Conservation (phyloP, 1,284 basidiomycete species). For the Exsudoporus floridanus region DNA sequence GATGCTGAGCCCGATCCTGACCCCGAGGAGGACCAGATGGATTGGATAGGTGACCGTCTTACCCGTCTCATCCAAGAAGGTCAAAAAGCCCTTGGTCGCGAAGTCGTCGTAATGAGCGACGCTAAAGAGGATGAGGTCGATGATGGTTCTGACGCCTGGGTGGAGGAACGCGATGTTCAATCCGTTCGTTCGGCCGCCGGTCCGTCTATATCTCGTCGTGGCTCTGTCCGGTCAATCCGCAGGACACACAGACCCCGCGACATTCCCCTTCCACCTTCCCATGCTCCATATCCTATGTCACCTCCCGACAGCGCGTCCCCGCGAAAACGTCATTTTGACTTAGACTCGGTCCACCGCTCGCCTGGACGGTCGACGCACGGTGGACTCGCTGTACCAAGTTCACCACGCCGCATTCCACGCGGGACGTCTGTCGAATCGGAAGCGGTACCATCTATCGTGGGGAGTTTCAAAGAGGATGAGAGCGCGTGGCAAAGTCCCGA, state of each 20-base stretch:
- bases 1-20: constrained; percentile 27
- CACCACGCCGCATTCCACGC: constrained; percentile 17
- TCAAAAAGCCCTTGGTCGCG: constrained; percentile 63
- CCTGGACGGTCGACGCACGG: constrained; percentile 17
- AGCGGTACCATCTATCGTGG: constrained; percentile 15
- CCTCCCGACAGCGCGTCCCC: constrained; percentile 35
- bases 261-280: constrained; percentile 31
- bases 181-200: constrained; percentile 7
- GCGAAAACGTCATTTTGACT: constrained; percentile 33
- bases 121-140: constrained; percentile 69
- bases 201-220: constrained; percentile 25
- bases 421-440: constrained; percentile 37
- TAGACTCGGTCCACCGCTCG: constrained; percentile 17
- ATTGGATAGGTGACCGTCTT: constrained; percentile 70
- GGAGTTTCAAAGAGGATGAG: constrained; percentile 40
- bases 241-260: constrained; percentile 31
- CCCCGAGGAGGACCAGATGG: constrained; percentile 52
- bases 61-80: constrained; percentile 70
- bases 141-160: constrained; percentile 70
- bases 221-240: constrained; percentile 32
- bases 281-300: constrained; percentile 27
- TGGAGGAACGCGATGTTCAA: constrained; percentile 46
- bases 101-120: constrained; percentile 73
- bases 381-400: constrained; percentile 14
- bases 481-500: constrained; percentile 55